phyloP scores from a whole-genome alignment of 2,329 filamentous ascomycete species.

The Phyllosticta capitalensis region DNA sequence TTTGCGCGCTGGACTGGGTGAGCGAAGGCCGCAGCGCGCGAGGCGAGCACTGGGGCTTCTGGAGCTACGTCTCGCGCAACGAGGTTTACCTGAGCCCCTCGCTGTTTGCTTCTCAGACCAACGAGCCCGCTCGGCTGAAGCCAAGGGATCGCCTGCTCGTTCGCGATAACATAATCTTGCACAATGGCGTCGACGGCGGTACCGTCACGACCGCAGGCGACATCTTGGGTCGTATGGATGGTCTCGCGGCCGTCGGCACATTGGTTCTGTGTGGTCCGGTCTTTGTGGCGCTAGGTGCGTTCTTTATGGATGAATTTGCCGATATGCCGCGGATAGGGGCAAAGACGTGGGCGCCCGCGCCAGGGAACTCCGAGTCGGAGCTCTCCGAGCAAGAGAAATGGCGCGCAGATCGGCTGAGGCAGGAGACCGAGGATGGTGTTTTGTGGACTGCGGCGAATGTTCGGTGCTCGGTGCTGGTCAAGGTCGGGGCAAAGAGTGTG shows the following conservation, averaged over 20 bases:
- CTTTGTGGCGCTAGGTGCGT: constrained; percentile 56
- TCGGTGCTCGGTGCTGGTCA: constrained; percentile 72
- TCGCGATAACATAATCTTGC: constrained; percentile 74
- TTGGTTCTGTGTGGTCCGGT: constrained; percentile 69
- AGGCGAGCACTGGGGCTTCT: constrained; percentile 81
- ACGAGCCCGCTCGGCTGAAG: not conserved
- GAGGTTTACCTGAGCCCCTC: constrained; percentile 59
- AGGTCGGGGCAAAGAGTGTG: constrained; percentile 75
- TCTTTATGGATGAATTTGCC: constrained; percentile 72
- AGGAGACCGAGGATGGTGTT: constrained; percentile 41
- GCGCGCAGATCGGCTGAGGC: constrained; percentile 44
- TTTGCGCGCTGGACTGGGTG: constrained; percentile 91
- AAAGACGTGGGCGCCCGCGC: constrained; percentile 54
- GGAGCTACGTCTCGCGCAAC: constrained; percentile 71
- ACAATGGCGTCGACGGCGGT: constrained; percentile 28
- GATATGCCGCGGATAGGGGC: constrained; percentile 72
- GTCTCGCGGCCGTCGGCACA: constrained; percentile 71
- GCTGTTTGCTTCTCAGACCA: constrained; percentile 11
- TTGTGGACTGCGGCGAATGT: constrained; percentile 31
- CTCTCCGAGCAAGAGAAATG: constrained; percentile 34
- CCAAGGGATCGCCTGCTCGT: constrained; percentile 54
- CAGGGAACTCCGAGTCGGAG: constrained; percentile 20
- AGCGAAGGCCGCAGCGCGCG: constrained; percentile 75
- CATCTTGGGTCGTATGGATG: constrained; percentile 52
- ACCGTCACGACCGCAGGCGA: constrained; percentile 21